Conservation (phyloP, 345 rosid genomes). For the Euphorbia tirucalli region DNA sequence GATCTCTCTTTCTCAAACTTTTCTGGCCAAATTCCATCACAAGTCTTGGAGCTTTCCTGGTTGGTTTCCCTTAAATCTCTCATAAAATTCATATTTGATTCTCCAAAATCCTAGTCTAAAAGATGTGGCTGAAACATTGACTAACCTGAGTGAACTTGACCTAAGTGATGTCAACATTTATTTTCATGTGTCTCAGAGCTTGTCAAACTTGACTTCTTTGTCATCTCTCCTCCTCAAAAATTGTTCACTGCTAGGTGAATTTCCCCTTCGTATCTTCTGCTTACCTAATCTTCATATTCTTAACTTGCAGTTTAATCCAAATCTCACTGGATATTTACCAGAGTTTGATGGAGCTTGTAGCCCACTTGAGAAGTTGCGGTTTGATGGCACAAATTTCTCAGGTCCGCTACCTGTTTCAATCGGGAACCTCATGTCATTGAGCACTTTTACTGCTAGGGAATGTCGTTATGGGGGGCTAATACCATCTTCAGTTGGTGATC, state of each 20-base stretch:
- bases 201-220: constrained; percentile 4
- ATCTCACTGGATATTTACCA: constrained; percentile 15
- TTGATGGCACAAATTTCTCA: constrained; percentile 3
- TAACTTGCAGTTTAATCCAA: too few relatives aligned
- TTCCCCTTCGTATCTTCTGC: too few relatives aligned
- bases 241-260: too few relatives aligned
- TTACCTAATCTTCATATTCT: too few relatives aligned
- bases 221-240: not conserved
- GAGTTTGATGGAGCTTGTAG: constrained; percentile 8
- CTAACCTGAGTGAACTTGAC: too few relatives aligned
- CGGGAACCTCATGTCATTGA: too few relatives aligned
- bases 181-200: not conserved
- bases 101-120: not conserved
- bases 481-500: too few relatives aligned
- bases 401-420: too few relatives aligned
- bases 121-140: too few relatives aligned
- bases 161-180: not conserved
- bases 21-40: constrained; percentile 6
- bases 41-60: not conserved
- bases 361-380: not conserved
- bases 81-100: not conserved
- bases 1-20: not conserved
- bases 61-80: not conserved
- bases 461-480: too few relatives aligned
- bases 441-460: too few relatives aligned